Percentiles rank a stretch among this genome's conserved stretches.
Evolutionary conservation across 1,284 basidiomycete species (phyloP).

Genomic region (Trichosporon asahii): DNA sequence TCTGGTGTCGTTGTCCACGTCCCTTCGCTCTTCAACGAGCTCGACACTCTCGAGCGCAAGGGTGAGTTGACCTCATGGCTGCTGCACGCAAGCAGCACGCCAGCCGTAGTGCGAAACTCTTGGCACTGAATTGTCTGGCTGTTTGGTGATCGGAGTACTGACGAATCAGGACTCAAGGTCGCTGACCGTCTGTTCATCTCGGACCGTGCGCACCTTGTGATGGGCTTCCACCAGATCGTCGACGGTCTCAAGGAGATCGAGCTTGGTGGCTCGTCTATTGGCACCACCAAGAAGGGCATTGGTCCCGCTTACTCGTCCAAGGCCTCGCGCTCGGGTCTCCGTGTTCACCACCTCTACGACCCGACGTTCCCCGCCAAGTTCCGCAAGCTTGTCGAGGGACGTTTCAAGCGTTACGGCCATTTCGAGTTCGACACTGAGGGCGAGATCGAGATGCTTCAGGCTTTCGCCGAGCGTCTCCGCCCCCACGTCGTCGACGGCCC

Average conservation of each 20-base stretch:
- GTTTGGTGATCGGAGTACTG: neutral
- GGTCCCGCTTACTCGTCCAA: slow-evolving; percentile 98
- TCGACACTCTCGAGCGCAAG: slow-evolving; percentile 80
- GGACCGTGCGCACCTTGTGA: slow-evolving; percentile 93
- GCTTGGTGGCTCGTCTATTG: slow-evolving; percentile 88
- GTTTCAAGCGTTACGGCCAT: slow-evolving; percentile 96
- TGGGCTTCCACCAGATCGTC: slow-evolving; percentile 99
- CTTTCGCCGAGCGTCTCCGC: slow-evolving; percentile 75
- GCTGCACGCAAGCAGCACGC: neutral
- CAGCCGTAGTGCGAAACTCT: neutral
- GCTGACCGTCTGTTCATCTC: slow-evolving; percentile 84
- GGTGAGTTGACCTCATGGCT: slow-evolving; percentile 56
- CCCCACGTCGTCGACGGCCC: slow-evolving; percentile 69
- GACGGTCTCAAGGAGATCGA: slow-evolving; percentile 98
- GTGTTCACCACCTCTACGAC: slow-evolving; percentile 95
- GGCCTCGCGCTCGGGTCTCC: slow-evolving; percentile 90
- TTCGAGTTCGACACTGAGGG: slow-evolving; percentile 99
- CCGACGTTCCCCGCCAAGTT: slow-evolving; percentile 86
- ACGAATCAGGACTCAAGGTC: slow-evolving; percentile 73
- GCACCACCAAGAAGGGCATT: slow-evolving; percentile 96
- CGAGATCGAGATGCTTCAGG: slow-evolving; percentile 89
- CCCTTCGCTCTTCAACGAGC: slow-evolving; percentile 90
- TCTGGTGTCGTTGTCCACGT: slow-evolving; percentile 92
- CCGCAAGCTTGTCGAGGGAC: slow-evolving; percentile 89
- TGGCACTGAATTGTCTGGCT: neutral